Evolutionary conservation across 768 basidiomycete genomes (phyloP).

Genomic region (Lentinus brumalis): DNA sequence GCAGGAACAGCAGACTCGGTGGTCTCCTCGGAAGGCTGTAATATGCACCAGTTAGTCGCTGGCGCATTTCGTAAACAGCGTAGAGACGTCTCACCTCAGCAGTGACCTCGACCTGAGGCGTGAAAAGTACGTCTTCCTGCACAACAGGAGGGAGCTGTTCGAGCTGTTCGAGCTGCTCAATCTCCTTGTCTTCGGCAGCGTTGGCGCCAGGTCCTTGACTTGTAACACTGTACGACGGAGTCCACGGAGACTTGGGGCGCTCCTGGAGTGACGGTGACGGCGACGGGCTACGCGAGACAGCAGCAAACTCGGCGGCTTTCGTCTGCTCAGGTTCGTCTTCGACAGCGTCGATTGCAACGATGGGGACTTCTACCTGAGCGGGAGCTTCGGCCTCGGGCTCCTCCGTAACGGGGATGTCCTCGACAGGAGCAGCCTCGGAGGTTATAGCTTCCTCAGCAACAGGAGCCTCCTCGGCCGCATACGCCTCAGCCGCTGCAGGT

Average conservation of each 20-base stretch:
- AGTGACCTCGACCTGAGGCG: slow-evolving; percentile 15
- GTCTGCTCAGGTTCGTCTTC: slow-evolving; percentile 8
- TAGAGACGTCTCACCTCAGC: slow-evolving; percentile 13
- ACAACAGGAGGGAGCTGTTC: slow-evolving; percentile 23
- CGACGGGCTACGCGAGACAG: slow-evolving; percentile 8
- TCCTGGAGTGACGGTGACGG: slow-evolving; percentile 28
- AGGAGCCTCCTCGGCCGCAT: background rate
- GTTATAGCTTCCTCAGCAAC: background rate
- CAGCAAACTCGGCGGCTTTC: background rate
- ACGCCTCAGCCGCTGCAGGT: background rate
- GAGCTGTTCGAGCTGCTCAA: slow-evolving; percentile 25
- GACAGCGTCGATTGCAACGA: slow-evolving; percentile 9
- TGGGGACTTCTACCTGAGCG: background rate
- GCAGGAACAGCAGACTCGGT: background rate
- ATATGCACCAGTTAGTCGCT: background rate
- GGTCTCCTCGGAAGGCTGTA: slow-evolving; percentile 11
- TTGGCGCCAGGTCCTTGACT: slow-evolving; percentile 40
- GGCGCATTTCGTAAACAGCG: background rate
- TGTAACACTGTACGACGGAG: slow-evolving; percentile 54
- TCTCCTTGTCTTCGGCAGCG: slow-evolving; percentile 17
- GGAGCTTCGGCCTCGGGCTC: background rate
- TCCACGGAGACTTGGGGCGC: slow-evolving; percentile 53
- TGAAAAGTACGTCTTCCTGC: slow-evolving; percentile 1
- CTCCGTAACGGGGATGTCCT: background rate
- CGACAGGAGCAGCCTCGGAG: background rate